Percentiles rank a stretch among this genome's conserved stretches.
Conservation (phyloP, 208 protist genomes). For the Trypanosoma scelopori region DNA sequence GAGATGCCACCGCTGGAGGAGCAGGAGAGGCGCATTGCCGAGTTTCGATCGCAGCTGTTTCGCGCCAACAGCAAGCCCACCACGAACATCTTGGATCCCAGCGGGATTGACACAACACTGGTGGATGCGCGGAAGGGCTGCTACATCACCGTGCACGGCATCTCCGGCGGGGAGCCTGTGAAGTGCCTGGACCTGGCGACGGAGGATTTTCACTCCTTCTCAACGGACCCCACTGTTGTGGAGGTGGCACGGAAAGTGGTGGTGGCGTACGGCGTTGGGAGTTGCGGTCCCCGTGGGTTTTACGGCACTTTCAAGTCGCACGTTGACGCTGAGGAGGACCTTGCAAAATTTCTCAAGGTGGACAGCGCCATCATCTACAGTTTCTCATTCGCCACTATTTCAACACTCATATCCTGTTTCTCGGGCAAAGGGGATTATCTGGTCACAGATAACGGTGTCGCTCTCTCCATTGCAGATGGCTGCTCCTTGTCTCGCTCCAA, state of each 20-base stretch:
- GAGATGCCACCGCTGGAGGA: conserved; percentile 73
- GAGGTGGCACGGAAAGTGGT: conserved; percentile 84
- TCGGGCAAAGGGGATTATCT: conserved; percentile 91
- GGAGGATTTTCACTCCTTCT: conserved; percentile 94
- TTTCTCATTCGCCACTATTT: conserved; percentile 94
- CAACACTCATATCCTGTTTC: conserved; percentile 95
- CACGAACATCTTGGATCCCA: conserved; percentile 48
- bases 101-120: conserved; percentile 41
- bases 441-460: conserved; percentile 88
- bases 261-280: conserved; percentile 95
- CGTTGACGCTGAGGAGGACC: conserved; percentile 88
- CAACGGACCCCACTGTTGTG: conserved; percentile 77
- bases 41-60: conserved; percentile 65
- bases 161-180: conserved; percentile 26
- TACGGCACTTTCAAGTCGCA: conserved; percentile 98
- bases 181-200: conserved; percentile 90
- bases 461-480: conserved; percentile 86
- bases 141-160: conserved; percentile 52
- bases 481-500: conserved; percentile 85
- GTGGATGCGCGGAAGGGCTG: conserved; percentile 54
- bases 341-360: conserved; percentile 89
- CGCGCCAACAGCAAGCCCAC: conserved; percentile 36
- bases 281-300: conserved; percentile 97
- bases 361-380: conserved; percentile 94
- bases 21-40: conserved; percentile 71